phyloP scores from a whole-genome alignment of 2,329 filamentous ascomycete species.

The Pyrenophora teres region DNA sequence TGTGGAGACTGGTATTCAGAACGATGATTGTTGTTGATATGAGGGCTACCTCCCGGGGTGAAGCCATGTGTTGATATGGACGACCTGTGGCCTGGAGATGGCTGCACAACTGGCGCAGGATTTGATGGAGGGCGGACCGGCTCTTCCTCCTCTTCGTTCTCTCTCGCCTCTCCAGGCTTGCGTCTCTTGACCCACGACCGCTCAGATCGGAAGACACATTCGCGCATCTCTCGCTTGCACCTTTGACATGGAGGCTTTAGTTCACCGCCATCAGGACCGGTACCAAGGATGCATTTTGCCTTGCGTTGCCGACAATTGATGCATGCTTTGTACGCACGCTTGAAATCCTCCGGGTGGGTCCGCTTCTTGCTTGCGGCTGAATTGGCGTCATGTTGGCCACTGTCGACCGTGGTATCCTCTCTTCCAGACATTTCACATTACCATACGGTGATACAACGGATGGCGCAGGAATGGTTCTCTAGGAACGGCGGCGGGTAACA shows the following conservation, averaged over 20 bases:
- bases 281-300: conserved; percentile 57
- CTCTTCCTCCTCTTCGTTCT: conserved; percentile 28
- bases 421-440: conserved; percentile 17
- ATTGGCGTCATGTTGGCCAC: conserved; percentile 22
- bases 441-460: conserved; percentile 31
- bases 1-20: conserved; percentile 39
- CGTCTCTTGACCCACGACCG: conserved; percentile 47
- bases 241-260: conserved; percentile 53
- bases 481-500: conserved; percentile 23
- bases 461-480: conserved; percentile 34
- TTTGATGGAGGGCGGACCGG: conserved; percentile 14
- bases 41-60: conserved; percentile 35
- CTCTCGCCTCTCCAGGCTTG: conserved; percentile 38
- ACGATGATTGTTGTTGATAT: conserved; percentile 27
- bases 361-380: conserved; percentile 36
- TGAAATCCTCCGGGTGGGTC: conserved; percentile 51
- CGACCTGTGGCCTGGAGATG: conserved; percentile 27
- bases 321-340: conserved; percentile 61
- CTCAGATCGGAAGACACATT: conserved; percentile 53
- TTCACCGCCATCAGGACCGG: conserved; percentile 49
- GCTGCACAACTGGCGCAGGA: conserved; percentile 14
- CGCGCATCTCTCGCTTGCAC: conserved; percentile 57
- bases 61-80: conserved; percentile 34
- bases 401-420: conserved; percentile 22
- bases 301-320: conserved; percentile 59